Evolutionary conservation across 176 grass and related monocot genomes (phyloP).

Genomic region (Microstegium vimineum): DNA sequence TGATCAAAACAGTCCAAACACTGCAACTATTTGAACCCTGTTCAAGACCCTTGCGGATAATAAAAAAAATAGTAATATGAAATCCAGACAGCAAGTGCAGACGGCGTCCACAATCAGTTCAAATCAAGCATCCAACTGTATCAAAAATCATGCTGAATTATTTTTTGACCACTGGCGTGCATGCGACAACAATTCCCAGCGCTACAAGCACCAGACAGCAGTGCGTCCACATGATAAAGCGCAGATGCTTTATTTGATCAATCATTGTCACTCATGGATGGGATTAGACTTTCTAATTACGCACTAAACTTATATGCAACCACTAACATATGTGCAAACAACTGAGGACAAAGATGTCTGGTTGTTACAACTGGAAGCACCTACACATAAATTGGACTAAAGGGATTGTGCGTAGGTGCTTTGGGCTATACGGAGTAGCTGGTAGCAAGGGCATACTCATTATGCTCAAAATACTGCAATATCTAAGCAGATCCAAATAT

Average conservation of each 20-base stretch:
- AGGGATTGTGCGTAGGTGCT: too few relatives aligned
- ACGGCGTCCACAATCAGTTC: slow-evolving; percentile 17
- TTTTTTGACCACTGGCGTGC: slow-evolving; percentile 12
- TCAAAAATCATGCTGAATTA: slow-evolving; percentile 22
- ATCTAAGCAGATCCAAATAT: neutral
- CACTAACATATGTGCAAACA: slow-evolving; percentile 20
- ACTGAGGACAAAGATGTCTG: neutral
- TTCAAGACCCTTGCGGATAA: neutral
- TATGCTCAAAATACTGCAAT: neutral
- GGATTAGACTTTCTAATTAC: slow-evolving; percentile 22
- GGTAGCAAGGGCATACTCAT: neutral
- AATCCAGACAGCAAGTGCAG: slow-evolving; percentile 17
- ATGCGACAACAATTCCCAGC: slow-evolving; percentile 14
- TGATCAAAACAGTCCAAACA: slow-evolving; percentile 1
- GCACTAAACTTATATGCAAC: neutral
- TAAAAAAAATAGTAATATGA: neutral
- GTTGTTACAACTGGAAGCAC: neutral
- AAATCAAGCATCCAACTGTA: slow-evolving; percentile 41
- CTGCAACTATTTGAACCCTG: neutral
- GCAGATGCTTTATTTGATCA: slow-evolving; percentile 19
- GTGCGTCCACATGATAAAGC: slow-evolving; percentile 19
- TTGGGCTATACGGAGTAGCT: neutral
- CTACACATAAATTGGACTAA: neutral
- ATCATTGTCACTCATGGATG: slow-evolving; percentile 26
- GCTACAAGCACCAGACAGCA: slow-evolving; percentile 11